phyloP scores from a whole-genome alignment of 371 early-diverging fungal genomes.

The Mortierella sp. region DNA sequence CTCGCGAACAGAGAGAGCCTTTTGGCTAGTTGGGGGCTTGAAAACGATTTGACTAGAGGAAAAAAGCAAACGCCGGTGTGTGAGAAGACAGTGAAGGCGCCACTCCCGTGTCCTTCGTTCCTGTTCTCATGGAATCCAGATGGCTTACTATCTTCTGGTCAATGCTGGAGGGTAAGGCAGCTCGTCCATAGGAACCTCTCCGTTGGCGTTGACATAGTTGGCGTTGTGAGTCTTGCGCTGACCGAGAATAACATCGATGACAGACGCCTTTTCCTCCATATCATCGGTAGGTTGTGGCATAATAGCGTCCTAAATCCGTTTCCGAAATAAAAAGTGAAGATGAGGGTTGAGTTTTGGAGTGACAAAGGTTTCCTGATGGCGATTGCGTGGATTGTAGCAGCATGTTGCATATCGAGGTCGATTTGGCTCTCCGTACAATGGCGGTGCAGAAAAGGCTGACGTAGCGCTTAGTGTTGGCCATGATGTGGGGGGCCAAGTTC shows the following conservation, averaged over 20 bases:
- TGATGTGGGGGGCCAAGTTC: slow-evolving; percentile 72
- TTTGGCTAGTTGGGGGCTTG: slow-evolving; percentile 77
- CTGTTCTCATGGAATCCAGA: neutral
- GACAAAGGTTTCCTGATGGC: neutral
- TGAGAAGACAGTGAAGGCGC: neutral
- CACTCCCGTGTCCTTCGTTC: neutral
- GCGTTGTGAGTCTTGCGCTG: slow-evolving; percentile 86
- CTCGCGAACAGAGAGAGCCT: slow-evolving; percentile 88
- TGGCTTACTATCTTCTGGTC: slow-evolving; percentile 87
- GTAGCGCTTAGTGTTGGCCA: slow-evolving; percentile 89
- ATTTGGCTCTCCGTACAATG: slow-evolving; percentile 58
- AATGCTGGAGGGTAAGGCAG: slow-evolving; percentile 83
- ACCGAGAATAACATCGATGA: slow-evolving; percentile 91
- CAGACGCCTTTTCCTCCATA: slow-evolving; percentile 80
- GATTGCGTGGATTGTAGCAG: neutral
- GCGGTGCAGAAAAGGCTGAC: slow-evolving; percentile 82
- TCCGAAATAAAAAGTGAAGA: neutral
- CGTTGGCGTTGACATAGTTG: slow-evolving; percentile 58
- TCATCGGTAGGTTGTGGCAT: slow-evolving; percentile 77
- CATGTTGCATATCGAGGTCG: slow-evolving; percentile 46
- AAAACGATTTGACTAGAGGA: slow-evolving; percentile 81
- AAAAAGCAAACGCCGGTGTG: neutral
- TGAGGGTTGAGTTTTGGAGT: neutral
- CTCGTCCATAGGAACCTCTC: slow-evolving; percentile 58
- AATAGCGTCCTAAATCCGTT: slow-evolving; percentile 64